Conservation (phyloP, 345 rosid species). For the Clausena lansium region DNA sequence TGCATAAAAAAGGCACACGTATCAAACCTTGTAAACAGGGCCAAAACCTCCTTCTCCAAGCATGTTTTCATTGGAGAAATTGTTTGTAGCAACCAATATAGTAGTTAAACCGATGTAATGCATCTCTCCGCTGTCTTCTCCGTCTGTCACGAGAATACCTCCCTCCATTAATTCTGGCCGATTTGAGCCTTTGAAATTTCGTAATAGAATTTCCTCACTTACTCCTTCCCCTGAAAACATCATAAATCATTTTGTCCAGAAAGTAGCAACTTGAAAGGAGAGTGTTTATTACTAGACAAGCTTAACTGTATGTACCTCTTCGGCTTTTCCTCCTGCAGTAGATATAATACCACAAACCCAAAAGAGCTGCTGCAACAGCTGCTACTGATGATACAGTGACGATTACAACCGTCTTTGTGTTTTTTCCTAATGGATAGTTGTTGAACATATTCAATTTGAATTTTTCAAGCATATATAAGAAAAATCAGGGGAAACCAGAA, state of each 20-base stretch:
- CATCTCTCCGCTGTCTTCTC: slow-evolving; percentile 27
- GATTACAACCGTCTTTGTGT: slow-evolving; percentile 19
- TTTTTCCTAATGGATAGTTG: background rate
- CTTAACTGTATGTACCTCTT: slow-evolving; percentile 16
- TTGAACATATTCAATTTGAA: background rate
- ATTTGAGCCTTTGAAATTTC: slow-evolving; percentile 9
- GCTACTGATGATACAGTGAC: slow-evolving; percentile 13
- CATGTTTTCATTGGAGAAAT: slow-evolving; percentile 43
- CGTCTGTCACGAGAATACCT: slow-evolving; percentile 10
- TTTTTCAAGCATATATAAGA: background rate
- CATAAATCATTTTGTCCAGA: background rate
- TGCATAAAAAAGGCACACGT: background rate
- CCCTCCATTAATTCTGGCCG: background rate
- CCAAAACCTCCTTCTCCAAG: slow-evolving; percentile 64
- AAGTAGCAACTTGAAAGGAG: background rate
- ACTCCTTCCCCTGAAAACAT: slow-evolving; percentile 17
- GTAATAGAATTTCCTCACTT: slow-evolving; percentile 27
- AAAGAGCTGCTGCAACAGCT: slow-evolving; percentile 18
- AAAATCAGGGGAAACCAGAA: background rate
- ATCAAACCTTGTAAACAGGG: slow-evolving; percentile 44
- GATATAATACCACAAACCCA: slow-evolving; percentile 28
- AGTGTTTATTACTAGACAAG: background rate
- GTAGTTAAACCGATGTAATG: slow-evolving; percentile 22
- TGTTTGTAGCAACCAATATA: slow-evolving; percentile 35
- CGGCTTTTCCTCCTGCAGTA: slow-evolving; percentile 25